These are phyloP conservation scores for Picea abies DNA, from an alignment of 83 land plant species.

Conservation along the genomic window DNA sequence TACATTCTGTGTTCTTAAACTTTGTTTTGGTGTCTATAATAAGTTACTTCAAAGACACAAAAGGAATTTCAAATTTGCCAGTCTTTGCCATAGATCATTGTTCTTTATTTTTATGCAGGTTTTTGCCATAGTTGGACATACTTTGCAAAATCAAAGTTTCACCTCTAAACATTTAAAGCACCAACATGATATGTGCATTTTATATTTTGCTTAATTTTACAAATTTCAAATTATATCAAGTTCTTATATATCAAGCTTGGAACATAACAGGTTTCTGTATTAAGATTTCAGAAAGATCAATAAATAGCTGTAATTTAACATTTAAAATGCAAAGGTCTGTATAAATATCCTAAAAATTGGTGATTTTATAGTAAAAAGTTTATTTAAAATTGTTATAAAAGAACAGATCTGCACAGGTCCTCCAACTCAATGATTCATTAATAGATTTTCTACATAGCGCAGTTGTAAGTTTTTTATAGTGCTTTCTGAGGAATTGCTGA, in stretches of 20 bases:
- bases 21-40: not conserved
- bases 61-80: not conserved
- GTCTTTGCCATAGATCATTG: not conserved
- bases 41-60: not conserved
- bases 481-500: not conserved
- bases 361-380: too few species aligned
- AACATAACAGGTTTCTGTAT: not conserved
- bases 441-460: not conserved
- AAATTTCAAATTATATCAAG: constrained; percentile 9
- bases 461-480: not conserved
- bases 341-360: not conserved
- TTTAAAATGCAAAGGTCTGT: not conserved
- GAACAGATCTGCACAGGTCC: not conserved
- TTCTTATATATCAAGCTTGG: not conserved
- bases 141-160: not conserved
- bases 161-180: not conserved
- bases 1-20: not conserved
- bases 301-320: not conserved
- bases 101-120: not conserved
- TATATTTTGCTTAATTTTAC: not conserved
- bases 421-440: not conserved
- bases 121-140: not conserved
- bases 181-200: not conserved
- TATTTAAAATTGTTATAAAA: not conserved
- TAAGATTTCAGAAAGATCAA: not conserved